Evolutionary conservation across 2,329 filamentous ascomycete genomes (phyloP), one percentile per base, ranked within the genome.

Genomic region (Xylaria sp.): DNA sequence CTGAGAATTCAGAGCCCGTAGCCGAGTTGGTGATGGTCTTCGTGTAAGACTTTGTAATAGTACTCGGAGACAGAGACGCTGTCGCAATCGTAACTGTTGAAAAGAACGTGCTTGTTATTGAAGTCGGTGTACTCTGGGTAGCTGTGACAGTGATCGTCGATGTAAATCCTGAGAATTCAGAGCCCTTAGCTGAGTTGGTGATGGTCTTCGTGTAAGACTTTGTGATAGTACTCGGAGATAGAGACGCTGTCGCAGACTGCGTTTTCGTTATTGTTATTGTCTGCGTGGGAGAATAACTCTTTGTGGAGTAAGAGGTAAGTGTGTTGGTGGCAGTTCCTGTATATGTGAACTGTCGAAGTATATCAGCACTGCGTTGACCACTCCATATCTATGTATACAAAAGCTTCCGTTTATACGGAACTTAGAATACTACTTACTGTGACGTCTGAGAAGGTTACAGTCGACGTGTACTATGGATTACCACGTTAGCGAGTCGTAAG

Each of bases 61-160:
- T 66, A 28, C 28, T 28, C 28, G 28, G 28, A 28, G 28, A 28
- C 28, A 28, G 28, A 28, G 28, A 28, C 28, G 28, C 28, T n/a
- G n/a, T n/a, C n/a, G 61, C 64, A 39, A 58, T 36, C 43, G 66
- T 67, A n/a, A 33, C 20, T 46, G 61, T 68, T n/a, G 20, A 46
- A 49, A 41, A 48, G 5, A 43, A 64, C 5, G 31, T 60, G 41
- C 18, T 61, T 33, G 12, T 20, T 7, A 25, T 41, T 18, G 23
- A 49, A 23, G n/a, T 41, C 18, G 25, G 1, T 28, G 18, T 15
- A 15, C 28, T 13, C 8, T 31, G 28, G 20, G 55, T 49, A 49
- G 36, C 49, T 9, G 64, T 66, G 15, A 62, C 20, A 3, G 65
- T 67, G 9, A 57, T 20, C 20, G 46, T 48, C 18, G 49, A 61